A percentile compares a stretch with the other conserved stretches of the same genome.
These are phyloP conservation scores for Arthrinium phaeospermum DNA, from an alignment of 2,329 filamentous ascomycete species.

Conservation along the genomic window DNA sequence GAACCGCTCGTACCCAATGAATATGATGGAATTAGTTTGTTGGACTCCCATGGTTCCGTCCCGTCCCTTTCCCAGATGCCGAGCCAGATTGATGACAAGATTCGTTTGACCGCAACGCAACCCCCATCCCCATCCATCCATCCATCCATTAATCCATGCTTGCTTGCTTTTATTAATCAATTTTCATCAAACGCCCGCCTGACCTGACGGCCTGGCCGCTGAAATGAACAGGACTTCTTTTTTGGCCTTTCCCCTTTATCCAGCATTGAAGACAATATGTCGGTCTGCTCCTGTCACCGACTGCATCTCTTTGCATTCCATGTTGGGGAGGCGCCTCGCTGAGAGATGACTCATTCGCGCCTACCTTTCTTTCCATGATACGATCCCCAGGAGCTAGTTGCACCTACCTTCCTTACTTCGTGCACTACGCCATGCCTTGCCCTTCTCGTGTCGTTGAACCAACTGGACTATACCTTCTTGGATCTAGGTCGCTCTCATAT, in stretches of 20 bases:
- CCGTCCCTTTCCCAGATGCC: neutral
- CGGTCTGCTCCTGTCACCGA: neutral
- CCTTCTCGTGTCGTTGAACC: neutral
- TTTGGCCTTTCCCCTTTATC: neutral
- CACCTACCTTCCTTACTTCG: neutral
- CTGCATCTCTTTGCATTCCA: neutral
- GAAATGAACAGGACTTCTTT: neutral
- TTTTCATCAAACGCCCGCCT: neutral
- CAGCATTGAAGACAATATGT: neutral
- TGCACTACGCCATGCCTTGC: neutral
- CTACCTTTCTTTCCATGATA: neutral
- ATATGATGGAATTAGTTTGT: neutral
- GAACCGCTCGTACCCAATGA: neutral
- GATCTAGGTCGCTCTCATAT: neutral
- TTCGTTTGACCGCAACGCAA: neutral
- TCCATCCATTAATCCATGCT: neutral
- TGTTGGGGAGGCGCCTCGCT: neutral
- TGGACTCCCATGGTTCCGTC: neutral
- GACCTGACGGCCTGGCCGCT: neutral
- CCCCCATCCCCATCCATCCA: neutral
- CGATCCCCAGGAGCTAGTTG: neutral
- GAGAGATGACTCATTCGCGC: neutral
- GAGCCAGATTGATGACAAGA: conserved; percentile 1
- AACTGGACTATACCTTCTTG: neutral
- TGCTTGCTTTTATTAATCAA: conserved; percentile 9